Conservation (phyloP, 2,329 filamentous ascomycete genomes). For the Colletotrichum sojae region DNA sequence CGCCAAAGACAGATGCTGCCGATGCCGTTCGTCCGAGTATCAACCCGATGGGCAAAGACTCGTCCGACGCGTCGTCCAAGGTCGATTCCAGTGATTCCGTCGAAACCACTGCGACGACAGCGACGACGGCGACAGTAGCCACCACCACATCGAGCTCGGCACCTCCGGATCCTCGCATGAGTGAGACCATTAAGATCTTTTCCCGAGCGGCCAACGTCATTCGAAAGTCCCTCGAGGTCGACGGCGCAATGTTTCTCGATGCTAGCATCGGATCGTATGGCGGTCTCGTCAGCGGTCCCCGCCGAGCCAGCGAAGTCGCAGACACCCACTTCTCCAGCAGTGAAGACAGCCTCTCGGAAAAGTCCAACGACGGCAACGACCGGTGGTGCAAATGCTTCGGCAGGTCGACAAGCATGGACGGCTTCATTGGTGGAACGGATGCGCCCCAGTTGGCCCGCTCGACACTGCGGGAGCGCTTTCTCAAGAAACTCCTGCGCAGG, state of each 20-base stretch:
- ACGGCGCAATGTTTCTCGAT: slow-evolving; percentile 40
- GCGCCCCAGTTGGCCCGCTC: slow-evolving; percentile 34
- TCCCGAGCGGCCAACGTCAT: slow-evolving; percentile 61
- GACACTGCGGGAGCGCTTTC: slow-evolving; percentile 55
- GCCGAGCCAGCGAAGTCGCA: slow-evolving; percentile 33
- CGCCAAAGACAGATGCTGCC: neutral
- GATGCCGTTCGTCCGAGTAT: slow-evolving; percentile 30
- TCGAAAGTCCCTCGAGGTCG: slow-evolving; percentile 55
- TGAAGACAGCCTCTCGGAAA: slow-evolving; percentile 41
- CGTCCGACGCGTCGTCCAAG: slow-evolving; percentile 12
- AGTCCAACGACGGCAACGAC: slow-evolving; percentile 30
- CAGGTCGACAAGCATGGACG: slow-evolving; percentile 51
- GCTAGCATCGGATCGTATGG: slow-evolving; percentile 48
- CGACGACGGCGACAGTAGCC: slow-evolving; percentile 27
- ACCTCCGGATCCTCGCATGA: slow-evolving; percentile 38
- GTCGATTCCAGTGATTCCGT: slow-evolving; percentile 37
- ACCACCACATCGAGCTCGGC: slow-evolving; percentile 38
- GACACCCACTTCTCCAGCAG: slow-evolving; percentile 43
- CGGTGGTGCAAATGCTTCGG: slow-evolving; percentile 53
- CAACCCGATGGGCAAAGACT: slow-evolving; percentile 23
- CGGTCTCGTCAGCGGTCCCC: slow-evolving; percentile 45
- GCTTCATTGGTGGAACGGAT: slow-evolving; percentile 49
- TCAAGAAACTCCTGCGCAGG: slow-evolving; percentile 57
- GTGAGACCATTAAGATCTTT: slow-evolving; percentile 49
- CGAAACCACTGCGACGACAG: slow-evolving; percentile 29